phyloP scores from a whole-genome alignment of 2,329 filamentous ascomycete genomes.

The Ilyonectria mors-panacis region DNA sequence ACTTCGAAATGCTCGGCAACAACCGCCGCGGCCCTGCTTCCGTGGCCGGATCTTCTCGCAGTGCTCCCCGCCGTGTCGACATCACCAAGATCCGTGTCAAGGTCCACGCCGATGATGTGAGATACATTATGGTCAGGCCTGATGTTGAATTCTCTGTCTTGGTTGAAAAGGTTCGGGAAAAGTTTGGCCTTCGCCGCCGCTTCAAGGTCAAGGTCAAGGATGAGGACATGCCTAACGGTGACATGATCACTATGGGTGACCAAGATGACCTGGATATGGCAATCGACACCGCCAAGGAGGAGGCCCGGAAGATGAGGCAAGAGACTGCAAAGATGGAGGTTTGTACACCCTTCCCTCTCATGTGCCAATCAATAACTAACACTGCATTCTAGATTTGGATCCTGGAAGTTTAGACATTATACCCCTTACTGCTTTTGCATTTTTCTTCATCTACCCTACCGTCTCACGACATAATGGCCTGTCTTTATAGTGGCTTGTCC shows the following conservation, averaged over 20 bases:
- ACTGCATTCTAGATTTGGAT: conserved; percentile 62
- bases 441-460: conserved; percentile 23
- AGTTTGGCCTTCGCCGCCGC: conserved; percentile 82
- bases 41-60: conserved; percentile 63
- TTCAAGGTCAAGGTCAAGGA: conserved; percentile 94
- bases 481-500: conserved; percentile 5
- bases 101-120: conserved; percentile 90
- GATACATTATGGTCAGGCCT: conserved; percentile 89
- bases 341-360: conserved; percentile 57
- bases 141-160: conserved; percentile 84
- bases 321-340: conserved; percentile 98
- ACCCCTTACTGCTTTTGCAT: conserved; percentile 47
- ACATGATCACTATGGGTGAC: conserved; percentile 98
- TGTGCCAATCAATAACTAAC: conserved; percentile 44
- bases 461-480: conserved; percentile 22
- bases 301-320: conserved; percentile 79
- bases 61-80: conserved; percentile 72
- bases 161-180: conserved; percentile 84
- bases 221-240: conserved; percentile 81
- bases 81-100: conserved; percentile 89
- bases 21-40: conserved; percentile 63
- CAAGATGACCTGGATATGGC: conserved; percentile 96
- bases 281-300: conserved; percentile 76
- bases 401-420: conserved; percentile 55
- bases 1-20: conserved; percentile 83